Percentiles rank a stretch among this genome's conserved stretches.
Conservation (phyloP, 495 filamentous ascomycete species). For the Penicillium parvum region DNA sequence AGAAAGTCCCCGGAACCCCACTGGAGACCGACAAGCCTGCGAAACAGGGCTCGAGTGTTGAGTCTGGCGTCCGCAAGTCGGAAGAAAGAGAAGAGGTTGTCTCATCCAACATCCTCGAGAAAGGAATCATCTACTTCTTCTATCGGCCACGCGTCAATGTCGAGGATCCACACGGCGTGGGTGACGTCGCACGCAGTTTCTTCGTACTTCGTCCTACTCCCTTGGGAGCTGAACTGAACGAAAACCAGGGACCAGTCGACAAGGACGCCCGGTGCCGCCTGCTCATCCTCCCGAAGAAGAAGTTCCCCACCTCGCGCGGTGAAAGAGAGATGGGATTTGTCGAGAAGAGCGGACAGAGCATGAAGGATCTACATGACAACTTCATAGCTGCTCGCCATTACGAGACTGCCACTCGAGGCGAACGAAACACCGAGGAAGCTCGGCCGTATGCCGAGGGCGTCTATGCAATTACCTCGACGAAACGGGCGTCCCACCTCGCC, state of each 20-base stretch:
- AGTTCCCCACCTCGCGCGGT: conserved; percentile 62
- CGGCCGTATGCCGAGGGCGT: conserved; percentile 79
- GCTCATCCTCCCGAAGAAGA: conserved; percentile 81
- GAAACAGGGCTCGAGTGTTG: conserved; percentile 10
- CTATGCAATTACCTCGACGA: conserved; percentile 75
- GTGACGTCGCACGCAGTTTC: conserved; percentile 75
- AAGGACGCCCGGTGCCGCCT: conserved; percentile 62
- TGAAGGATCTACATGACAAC: conserved; percentile 67
- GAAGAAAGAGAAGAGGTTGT: conserved; percentile 50
- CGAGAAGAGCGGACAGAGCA: conserved; percentile 64
- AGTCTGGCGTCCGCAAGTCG: conserved; percentile 31
- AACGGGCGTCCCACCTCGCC: conserved; percentile 67
- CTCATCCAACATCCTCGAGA: conserved; percentile 79
- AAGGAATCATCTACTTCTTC: conserved; percentile 95
- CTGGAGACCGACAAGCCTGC: background rate
- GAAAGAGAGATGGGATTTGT: conserved; percentile 83
- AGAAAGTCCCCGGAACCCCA: background rate
- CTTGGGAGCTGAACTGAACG: conserved; percentile 59
- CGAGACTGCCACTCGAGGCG: conserved; percentile 70
- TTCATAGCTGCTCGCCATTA: conserved; percentile 67
- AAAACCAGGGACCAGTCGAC: conserved; percentile 54
- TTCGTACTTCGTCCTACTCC: conserved; percentile 77
- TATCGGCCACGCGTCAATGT: conserved; percentile 71
- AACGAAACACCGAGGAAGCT: conserved; percentile 65
- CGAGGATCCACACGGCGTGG: conserved; percentile 62